A percentile compares a stretch with the other conserved stretches of the same genome.
Evolutionary conservation across 306 rosid genomes (phyloP).

Genomic region (Cyamopsis tetragonoloba): DNA sequence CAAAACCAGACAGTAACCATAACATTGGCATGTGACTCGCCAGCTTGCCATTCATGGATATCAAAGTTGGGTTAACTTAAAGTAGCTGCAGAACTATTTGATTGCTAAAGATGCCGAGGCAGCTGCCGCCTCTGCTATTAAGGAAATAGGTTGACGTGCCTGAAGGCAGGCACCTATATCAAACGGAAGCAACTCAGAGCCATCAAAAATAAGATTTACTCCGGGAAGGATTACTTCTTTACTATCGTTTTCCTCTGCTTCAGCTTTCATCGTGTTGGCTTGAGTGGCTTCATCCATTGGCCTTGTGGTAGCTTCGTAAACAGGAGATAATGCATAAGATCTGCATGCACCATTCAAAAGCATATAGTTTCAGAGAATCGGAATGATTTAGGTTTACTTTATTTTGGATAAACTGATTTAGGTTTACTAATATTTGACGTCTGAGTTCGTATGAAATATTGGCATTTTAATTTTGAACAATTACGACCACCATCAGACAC

Average conservation of each 20-base stretch:
- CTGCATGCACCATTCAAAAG: slow-evolving; percentile 49
- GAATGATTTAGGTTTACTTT: background rate
- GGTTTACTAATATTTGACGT: slow-evolving; percentile 8
- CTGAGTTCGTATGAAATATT: background rate
- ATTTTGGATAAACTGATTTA: no score
- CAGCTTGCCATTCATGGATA: background rate
- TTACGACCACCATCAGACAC: background rate
- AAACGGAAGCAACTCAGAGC: slow-evolving; percentile 71
- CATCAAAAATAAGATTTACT: slow-evolving; percentile 80
- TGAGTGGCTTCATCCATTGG: slow-evolving; percentile 55
- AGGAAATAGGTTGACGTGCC: slow-evolving; percentile 80
- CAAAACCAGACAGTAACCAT: slow-evolving; percentile 30
- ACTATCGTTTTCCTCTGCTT: slow-evolving; percentile 68
- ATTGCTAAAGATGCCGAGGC: slow-evolving; percentile 55
- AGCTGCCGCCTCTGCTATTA: slow-evolving; percentile 80
- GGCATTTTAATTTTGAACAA: slow-evolving; percentile 8
- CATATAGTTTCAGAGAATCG: background rate
- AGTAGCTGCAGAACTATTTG: slow-evolving; percentile 38
- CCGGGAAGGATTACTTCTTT: slow-evolving; percentile 84
- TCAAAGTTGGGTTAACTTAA: slow-evolving; percentile 8
- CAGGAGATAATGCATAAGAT: slow-evolving; percentile 70
- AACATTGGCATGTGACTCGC: background rate
- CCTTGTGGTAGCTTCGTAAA: slow-evolving; percentile 65
- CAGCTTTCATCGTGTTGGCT: slow-evolving; percentile 44
- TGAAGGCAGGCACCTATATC: slow-evolving; percentile 89